Percentiles rank a stretch among this genome's conserved stretches.
These are phyloP conservation scores for Barnettozyma californica DNA, from an alignment of 805 yeast genomes.

Conservation along the genomic window DNA sequence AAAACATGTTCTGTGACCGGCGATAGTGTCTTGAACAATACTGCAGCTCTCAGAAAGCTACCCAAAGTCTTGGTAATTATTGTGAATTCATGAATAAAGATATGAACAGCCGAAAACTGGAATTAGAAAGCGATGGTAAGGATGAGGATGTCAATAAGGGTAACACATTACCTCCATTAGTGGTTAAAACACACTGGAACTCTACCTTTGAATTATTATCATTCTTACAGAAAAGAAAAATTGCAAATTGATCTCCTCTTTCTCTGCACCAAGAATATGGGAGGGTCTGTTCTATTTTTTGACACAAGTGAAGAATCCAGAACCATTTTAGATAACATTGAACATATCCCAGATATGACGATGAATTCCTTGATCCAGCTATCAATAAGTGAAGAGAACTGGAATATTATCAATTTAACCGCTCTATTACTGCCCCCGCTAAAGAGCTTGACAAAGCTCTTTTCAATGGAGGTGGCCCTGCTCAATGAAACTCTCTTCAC, in stretches of 20 bases:
- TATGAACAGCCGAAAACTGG: too few species aligned
- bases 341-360: not conserved
- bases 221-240: not conserved
- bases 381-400: not conserved
- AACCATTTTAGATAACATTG: not conserved
- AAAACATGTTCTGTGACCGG: too few species aligned
- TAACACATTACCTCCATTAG: not conserved
- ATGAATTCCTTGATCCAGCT: not conserved
- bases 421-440: not conserved
- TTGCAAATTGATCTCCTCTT: not conserved
- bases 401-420: not conserved
- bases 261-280: not conserved
- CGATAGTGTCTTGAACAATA: too few species aligned
- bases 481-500: too few species aligned
- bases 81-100: too few species aligned
- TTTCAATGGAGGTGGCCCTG: too few species aligned
- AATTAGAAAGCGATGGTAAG: too few species aligned
- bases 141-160: not conserved
- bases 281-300: not conserved
- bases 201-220: not conserved
- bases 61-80: too few species aligned
- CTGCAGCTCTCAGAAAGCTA: too few species aligned
- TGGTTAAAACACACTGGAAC: not conserved
- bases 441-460: too few species aligned
- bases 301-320: not conserved